Evolutionary conservation across 2,329 filamentous ascomycete species (phyloP), one percentile per base, ranked within the genome.

Genomic region (Cladosporium oxysporum): DNA sequence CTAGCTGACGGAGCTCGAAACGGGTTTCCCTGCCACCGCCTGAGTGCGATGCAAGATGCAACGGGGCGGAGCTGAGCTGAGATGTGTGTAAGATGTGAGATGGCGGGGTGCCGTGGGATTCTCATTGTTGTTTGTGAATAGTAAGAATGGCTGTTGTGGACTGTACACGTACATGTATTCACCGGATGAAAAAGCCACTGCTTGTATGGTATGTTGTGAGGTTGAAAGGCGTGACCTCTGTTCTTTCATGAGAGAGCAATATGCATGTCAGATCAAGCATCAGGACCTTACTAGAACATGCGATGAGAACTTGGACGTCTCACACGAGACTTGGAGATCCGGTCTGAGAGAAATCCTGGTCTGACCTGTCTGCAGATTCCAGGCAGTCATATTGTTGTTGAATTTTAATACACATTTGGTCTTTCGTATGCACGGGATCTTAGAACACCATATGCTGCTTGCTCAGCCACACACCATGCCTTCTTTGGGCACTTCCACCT

Each of bases 381-480:
- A 52, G 49, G 49, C 49, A 28, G 37, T 18, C 37, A 44, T 10
- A n/a, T n/a, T 44, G 16, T 37, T 16, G 29, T 11, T 35, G 35
- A 44, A 18, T n/a, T 44, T n/a, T 41, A 41, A 18, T 44, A 41
- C 37, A 44, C 49, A 52, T 12, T 26, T n/a, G 21, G n/a, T 52
- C 4, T 52, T 52, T 52, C 49, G 49, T 28, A 52, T 52, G 10
- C 49, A 52, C 49, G 28, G 28, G 21, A 52, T 28, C 21, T 52
- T 11, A 23, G 23, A 18, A 16, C 14, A 52, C 3, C 14, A 28
- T 18, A 44, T 10, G 37, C 37, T 44, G 37, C 52, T 33, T 31
- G 33, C 26, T 69, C 69, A 82, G 11, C 80, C 80, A 73, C 78
- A 82, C 10, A 83, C 79, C 66, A 82, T 67, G 2, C 80, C 80